phyloP scores from a whole-genome alignment of 176 grass and related monocot species.

The Dendrocalamus sinicus region DNA sequence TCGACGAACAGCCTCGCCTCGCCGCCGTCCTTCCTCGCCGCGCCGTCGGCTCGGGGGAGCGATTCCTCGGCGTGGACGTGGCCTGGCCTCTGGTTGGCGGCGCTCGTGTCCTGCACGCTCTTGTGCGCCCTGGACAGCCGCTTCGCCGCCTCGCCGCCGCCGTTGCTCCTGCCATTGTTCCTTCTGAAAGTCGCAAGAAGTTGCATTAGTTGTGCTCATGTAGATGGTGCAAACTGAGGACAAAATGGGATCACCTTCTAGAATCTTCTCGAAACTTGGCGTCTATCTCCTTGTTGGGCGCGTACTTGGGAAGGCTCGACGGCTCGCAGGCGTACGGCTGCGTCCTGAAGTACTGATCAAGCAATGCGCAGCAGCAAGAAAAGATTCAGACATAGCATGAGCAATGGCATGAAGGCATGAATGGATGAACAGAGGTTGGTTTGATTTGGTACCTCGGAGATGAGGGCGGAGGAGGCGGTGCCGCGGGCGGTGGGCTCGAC shows the following conservation, averaged over 20 bases:
- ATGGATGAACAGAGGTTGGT: neutral
- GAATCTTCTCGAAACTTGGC: slow-evolving; percentile 73
- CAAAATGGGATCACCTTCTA: slow-evolving; percentile 37
- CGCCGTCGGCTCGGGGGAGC: slow-evolving; percentile 32
- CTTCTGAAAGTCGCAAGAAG: slow-evolving; percentile 27
- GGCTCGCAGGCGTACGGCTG: slow-evolving; percentile 69
- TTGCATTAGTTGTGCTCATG: neutral
- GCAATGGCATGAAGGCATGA: slow-evolving; percentile 9
- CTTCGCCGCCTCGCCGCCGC: slow-evolving; percentile 21
- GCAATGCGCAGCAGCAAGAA: neutral
- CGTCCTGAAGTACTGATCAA: slow-evolving; percentile 70
- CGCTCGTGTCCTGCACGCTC: slow-evolving; percentile 51
- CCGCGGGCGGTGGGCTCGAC: slow-evolving; percentile 68
- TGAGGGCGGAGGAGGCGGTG: slow-evolving; percentile 69
- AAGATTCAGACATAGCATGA: neutral
- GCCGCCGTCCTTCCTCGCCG: slow-evolving; percentile 25
- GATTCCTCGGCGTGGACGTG: slow-evolving; percentile 60
- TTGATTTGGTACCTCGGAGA: slow-evolving; percentile 55
- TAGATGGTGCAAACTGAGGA: neutral
- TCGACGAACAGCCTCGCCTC: slow-evolving; percentile 53
- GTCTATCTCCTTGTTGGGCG: slow-evolving; percentile 95
- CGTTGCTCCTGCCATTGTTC: slow-evolving; percentile 32
- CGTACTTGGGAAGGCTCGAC: slow-evolving; percentile 78
- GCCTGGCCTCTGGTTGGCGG: slow-evolving; percentile 27
- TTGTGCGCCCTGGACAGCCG: slow-evolving; percentile 45